phyloP scores from a whole-genome alignment of 441 rosid species.

The Adansonia gregorii region DNA sequence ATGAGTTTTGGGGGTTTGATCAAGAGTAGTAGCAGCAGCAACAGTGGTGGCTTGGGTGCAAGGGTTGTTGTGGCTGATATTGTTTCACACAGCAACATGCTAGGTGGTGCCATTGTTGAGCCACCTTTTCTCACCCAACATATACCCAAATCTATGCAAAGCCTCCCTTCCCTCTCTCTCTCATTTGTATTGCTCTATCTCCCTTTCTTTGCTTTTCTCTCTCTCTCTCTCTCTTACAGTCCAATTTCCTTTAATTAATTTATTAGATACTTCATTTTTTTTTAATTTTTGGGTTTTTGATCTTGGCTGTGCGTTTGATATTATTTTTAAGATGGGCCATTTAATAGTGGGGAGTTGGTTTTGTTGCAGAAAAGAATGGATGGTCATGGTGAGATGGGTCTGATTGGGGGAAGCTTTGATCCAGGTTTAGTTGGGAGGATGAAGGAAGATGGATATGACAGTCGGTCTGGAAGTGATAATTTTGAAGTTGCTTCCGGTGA shows the following conservation, averaged over 20 bases:
- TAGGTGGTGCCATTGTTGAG: conserved; percentile 33
- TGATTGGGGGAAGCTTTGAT: conserved; percentile 42
- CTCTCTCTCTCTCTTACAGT: conserved; percentile 15
- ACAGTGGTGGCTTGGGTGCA: conserved; percentile 27
- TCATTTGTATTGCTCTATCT: conserved; percentile 27
- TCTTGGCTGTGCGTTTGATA: no score
- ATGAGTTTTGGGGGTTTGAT: conserved; percentile 41
- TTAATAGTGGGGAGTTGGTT: conserved; percentile 9
- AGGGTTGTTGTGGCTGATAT: conserved; percentile 31
- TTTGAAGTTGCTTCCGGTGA: conserved; percentile 62
- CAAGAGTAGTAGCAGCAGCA: conserved; percentile 16
- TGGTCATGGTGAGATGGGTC: conserved; percentile 33
- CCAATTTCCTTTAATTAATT: conserved; percentile 9
- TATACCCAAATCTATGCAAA: conserved; percentile 29
- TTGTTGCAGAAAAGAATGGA: conserved; percentile 60
- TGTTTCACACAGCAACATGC: conserved; percentile 27
- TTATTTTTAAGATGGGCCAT: not conserved
- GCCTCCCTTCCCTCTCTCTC: conserved; percentile 33
- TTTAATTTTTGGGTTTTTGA: not conserved
- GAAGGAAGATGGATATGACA: conserved; percentile 53
- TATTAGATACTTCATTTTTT: conserved; percentile 6
- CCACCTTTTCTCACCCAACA: conserved; percentile 24
- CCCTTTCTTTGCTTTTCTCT: not conserved
- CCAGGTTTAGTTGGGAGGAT: conserved; percentile 30
- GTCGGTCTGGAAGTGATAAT: conserved; percentile 57